phyloP scores from a whole-genome alignment of 768 basidiomycete species.

The Tricholoma saponaceum region DNA sequence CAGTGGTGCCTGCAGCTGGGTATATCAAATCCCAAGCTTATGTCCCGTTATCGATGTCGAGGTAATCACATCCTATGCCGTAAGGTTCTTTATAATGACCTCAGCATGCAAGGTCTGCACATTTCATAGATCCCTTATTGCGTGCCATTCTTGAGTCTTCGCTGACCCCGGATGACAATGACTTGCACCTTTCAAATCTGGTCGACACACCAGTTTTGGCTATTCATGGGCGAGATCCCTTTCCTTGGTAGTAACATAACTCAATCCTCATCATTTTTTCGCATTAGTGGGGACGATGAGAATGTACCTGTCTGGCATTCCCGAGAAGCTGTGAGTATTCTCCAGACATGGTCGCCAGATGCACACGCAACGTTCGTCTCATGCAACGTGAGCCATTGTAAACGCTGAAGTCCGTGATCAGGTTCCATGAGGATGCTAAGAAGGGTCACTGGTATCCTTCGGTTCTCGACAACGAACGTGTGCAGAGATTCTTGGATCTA shows the following conservation, averaged over 20 bases:
- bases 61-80: conserved; percentile 24
- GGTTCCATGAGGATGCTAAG: conserved; percentile 59
- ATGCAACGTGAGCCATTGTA: neutral
- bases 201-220: conserved; percentile 66
- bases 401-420: conserved; percentile 17
- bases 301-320: conserved; percentile 90
- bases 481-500: conserved; percentile 52
- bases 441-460: conserved; percentile 69
- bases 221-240: conserved; percentile 67
- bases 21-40: conserved; percentile 90
- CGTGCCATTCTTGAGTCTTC: conserved; percentile 71
- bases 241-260: neutral
- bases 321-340: conserved; percentile 54
- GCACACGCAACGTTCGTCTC: conserved; percentile 47
- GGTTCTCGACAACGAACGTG: conserved; percentile 51
- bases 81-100: neutral
- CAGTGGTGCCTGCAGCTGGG: conserved; percentile 76
- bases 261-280: neutral
- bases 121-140: conserved; percentile 74
- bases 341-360: conserved; percentile 53
- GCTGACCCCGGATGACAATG: conserved; percentile 83
- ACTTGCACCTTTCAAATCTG: conserved; percentile 78
- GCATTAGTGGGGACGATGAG: conserved; percentile 63
- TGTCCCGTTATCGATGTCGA: conserved; percentile 65
- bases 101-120: conserved; percentile 47